Evolutionary conservation across 345 rosid genomes (phyloP), one percentile per base, ranked within the genome.

Genomic region (Camelina sativa): DNA sequence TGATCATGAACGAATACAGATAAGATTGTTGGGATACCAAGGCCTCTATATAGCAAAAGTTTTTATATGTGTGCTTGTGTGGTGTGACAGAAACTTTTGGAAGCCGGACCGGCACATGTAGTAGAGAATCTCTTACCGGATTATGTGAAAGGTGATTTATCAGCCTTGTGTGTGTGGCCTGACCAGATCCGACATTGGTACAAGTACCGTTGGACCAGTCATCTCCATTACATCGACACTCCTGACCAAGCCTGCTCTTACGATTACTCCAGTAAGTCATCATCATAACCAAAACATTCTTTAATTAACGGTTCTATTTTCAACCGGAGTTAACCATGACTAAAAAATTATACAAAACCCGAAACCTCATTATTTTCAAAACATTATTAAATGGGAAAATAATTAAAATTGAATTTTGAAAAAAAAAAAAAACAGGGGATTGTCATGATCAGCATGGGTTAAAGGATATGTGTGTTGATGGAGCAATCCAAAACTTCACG

Each of bases 201-300:
- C 60, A 87, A 80, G 56, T 87, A 80, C 79, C 95, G 77, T 70
- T 94, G 98, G 97, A 88, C 89, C 55, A 86, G 93, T 68, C 82
- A 87, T 67, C 82, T 94, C 59, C 98, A 94, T 86, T 94, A 80
- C 75, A 73, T 88, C 47, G 96, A 91, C 76, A 91, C 98, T 12
- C 98, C 96, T 5, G 97, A 94, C 84, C 85, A 89, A 81, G 81
- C 56, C 73, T 94, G 97, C 72, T 87, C 85, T 79, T 94, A 94
- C 78, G 76, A 84, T 19, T 91, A 88, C 81, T 85, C 88, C 52
- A 82, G 98, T 94, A 85, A 84, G 91, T 80, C 80, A 61, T 25
- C 37, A 34, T 20, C 22, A 20, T 20, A 20, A 20, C 22, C 22
- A 20, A 20, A 20, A 20, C 22, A 20, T 20, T 20, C 22, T 20